Evolutionary conservation across 805 yeast genomes (phyloP).

Genomic region (Candida ficus): DNA sequence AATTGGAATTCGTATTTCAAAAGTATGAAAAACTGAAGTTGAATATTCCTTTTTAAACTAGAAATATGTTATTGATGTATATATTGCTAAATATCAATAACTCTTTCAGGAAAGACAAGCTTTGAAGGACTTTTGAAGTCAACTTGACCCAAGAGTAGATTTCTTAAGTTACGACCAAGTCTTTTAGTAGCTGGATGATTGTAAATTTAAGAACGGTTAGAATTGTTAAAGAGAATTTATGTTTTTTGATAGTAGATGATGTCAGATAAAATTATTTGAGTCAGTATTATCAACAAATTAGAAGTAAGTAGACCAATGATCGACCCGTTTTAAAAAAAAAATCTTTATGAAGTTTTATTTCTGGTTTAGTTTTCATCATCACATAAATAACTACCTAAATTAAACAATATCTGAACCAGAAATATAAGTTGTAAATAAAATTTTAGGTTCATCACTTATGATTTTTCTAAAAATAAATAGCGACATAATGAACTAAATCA

Average conservation of each 20-base stretch:
- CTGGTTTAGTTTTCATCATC: background rate
- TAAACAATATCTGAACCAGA: background rate
- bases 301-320: background rate
- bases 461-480: background rate
- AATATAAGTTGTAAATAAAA: background rate
- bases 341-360: background rate
- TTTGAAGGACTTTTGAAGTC: background rate
- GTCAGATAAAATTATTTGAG: too few species aligned
- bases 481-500: background rate
- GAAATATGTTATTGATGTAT: background rate
- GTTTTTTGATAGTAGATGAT: too few species aligned
- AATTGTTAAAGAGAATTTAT: background rate
- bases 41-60: too few species aligned
- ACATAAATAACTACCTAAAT: background rate
- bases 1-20: too few species aligned
- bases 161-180: background rate
- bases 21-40: too few species aligned
- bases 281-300: background rate
- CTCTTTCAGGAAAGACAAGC: background rate
- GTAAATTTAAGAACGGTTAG: background rate
- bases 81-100: background rate
- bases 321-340: background rate
- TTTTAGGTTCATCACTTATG: too few species aligned
- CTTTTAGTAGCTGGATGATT: background rate
- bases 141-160: background rate